phyloP scores from a whole-genome alignment of 192 early-diverging fungal genomes.

The Haplosporangium gracile region DNA sequence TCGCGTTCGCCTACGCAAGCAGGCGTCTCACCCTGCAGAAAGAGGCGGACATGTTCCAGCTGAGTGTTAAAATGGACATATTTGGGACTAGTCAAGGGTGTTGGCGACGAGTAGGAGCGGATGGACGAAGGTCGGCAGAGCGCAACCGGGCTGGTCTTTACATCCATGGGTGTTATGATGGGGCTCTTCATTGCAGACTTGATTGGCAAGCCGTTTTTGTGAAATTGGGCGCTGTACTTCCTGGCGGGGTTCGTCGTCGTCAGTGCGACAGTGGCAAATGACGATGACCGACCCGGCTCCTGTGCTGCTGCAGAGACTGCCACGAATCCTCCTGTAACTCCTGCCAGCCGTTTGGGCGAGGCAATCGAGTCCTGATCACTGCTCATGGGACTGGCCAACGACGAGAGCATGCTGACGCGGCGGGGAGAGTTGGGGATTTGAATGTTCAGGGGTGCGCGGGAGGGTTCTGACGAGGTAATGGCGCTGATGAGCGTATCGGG shows the following conservation, averaged over 20 bases:
- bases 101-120: constrained; percentile 47
- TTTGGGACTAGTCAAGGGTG: constrained; percentile 63
- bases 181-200: constrained; percentile 53
- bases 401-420: constrained; percentile 22
- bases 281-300: not conserved
- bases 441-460: constrained; percentile 23
- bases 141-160: not conserved
- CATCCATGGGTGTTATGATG: not conserved
- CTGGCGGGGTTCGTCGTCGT: not conserved
- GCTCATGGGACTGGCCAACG: constrained; percentile 12
- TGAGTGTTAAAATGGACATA: constrained; percentile 79
- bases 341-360: not conserved
- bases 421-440: constrained; percentile 32
- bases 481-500: not conserved
- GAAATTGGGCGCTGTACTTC: constrained; percentile 33
- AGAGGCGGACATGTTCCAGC: constrained; percentile 77
- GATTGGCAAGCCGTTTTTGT: constrained; percentile 49
- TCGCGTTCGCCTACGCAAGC: constrained; percentile 56
- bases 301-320: not conserved
- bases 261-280: not conserved
- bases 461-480: constrained; percentile 6
- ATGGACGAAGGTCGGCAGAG: constrained; percentile 21
- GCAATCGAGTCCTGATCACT: constrained; percentile 18
- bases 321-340: not conserved
- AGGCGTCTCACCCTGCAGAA: constrained; percentile 77